Evolutionary conservation across 805 yeast genomes (phyloP).

Genomic region (Hanseniaspora meyeri): DNA sequence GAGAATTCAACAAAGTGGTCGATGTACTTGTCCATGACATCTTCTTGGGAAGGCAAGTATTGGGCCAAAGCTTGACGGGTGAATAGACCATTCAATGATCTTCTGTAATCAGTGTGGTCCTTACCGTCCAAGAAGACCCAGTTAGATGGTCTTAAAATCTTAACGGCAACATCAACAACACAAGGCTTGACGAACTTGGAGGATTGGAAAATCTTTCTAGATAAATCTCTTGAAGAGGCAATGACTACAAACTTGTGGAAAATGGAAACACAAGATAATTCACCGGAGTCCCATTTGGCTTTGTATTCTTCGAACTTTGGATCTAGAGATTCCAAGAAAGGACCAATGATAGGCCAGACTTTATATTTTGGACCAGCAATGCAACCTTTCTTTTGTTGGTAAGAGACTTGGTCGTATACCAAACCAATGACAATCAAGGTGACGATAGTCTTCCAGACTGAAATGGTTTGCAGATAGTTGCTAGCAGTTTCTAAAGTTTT

Average conservation of each 20-base stretch:
- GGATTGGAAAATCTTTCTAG: constrained; percentile 74
- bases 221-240: constrained; percentile 76
- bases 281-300: constrained; percentile 91
- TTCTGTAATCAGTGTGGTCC: constrained; percentile 86
- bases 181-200: constrained; percentile 91
- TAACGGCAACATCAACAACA: constrained; percentile 93
- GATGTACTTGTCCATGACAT: constrained; percentile 70
- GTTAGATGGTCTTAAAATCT: constrained; percentile 85
- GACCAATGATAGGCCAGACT: constrained; percentile 92
- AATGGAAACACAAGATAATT: constrained; percentile 88
- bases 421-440: constrained; percentile 38
- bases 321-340: constrained; percentile 84
- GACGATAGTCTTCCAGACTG: constrained; percentile 44
- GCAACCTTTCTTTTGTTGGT: constrained; percentile 67
- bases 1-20: constrained; percentile 48
- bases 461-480: constrained; percentile 22
- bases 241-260: constrained; percentile 96
- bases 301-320: constrained; percentile 90
- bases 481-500: constrained; percentile 12
- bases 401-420: constrained; percentile 64
- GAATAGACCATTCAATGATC: constrained; percentile 78
- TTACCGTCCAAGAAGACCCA: constrained; percentile 98
- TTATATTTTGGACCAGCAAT: constrained; percentile 86
- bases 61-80: constrained; percentile 69
- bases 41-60: constrained; percentile 77